phyloP scores from a whole-genome alignment of 2,329 filamentous ascomycete species.

The Rhynchosporium secalis region DNA sequence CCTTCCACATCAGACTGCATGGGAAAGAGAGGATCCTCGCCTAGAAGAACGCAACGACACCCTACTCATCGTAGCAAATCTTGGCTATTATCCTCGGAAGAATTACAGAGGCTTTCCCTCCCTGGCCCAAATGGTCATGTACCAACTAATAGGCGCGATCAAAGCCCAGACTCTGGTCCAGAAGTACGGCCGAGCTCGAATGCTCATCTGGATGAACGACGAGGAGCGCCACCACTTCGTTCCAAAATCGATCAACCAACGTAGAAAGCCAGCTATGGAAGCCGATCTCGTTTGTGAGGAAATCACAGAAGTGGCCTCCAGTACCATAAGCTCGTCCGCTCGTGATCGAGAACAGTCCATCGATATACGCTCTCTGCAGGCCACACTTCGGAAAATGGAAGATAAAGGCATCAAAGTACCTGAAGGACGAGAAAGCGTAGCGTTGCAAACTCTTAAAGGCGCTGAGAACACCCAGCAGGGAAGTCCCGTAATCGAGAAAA shows the following conservation, averaged over 20 bases:
- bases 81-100: constrained; percentile 55
- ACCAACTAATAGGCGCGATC: constrained; percentile 62
- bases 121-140: constrained; percentile 56
- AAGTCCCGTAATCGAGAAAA: neutral
- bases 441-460: constrained; percentile 22
- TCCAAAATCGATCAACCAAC: constrained; percentile 56
- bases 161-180: constrained; percentile 64
- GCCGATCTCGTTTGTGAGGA: constrained; percentile 61
- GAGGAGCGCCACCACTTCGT: constrained; percentile 60
- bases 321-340: constrained; percentile 34
- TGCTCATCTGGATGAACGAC: constrained; percentile 71
- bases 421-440: constrained; percentile 44
- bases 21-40: constrained; percentile 41
- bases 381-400: constrained; percentile 50
- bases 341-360: constrained; percentile 48
- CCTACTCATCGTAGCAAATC: constrained; percentile 71
- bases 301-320: constrained; percentile 56
- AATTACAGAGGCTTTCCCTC: constrained; percentile 55
- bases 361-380: constrained; percentile 48
- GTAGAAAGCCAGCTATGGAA: constrained; percentile 59
- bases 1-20: constrained; percentile 54
- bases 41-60: constrained; percentile 63
- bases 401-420: constrained; percentile 47
- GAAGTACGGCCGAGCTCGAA: constrained; percentile 73
- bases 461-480: neutral